Conservation (phyloP, 441 rosid species). For the Croton laevigatus region DNA sequence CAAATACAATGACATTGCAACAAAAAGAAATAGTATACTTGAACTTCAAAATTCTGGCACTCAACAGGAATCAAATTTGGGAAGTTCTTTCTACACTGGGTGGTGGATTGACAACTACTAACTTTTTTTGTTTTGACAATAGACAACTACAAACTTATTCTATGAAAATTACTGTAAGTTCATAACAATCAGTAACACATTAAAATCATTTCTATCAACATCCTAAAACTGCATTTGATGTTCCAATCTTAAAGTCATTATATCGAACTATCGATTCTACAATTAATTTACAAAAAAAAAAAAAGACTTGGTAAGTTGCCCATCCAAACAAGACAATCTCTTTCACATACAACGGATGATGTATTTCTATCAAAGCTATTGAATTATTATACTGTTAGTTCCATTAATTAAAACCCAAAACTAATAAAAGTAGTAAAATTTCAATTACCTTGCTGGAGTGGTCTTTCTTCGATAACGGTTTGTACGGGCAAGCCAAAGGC, state of each 20-base stretch:
- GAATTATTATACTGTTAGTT: too few relatives aligned
- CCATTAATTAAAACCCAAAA: background rate
- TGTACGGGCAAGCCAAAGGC: constrained; percentile 85
- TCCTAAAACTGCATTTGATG: background rate
- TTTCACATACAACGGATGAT: background rate
- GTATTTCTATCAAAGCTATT: background rate
- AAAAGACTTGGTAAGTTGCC: too few relatives aligned
- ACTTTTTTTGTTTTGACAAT: too few relatives aligned
- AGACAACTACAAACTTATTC: background rate
- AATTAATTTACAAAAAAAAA: background rate
- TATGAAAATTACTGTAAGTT: too few relatives aligned
- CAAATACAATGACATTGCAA: too few relatives aligned
- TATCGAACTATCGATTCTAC: background rate
- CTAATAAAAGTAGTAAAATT: background rate
- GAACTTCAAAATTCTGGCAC: background rate
- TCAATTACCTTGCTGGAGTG: constrained; percentile 43
- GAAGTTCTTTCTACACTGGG: background rate
- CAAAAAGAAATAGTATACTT: background rate
- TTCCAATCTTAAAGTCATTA: background rate
- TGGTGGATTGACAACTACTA: background rate
- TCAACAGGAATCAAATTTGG: background rate
- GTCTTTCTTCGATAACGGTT: constrained; percentile 44
- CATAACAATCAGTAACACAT: background rate
- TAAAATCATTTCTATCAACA: background rate
- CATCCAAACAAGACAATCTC: background rate